These are phyloP conservation scores for Tuber aestivum DNA, from an alignment of 495 filamentous ascomycete species.

Conservation along the genomic window DNA sequence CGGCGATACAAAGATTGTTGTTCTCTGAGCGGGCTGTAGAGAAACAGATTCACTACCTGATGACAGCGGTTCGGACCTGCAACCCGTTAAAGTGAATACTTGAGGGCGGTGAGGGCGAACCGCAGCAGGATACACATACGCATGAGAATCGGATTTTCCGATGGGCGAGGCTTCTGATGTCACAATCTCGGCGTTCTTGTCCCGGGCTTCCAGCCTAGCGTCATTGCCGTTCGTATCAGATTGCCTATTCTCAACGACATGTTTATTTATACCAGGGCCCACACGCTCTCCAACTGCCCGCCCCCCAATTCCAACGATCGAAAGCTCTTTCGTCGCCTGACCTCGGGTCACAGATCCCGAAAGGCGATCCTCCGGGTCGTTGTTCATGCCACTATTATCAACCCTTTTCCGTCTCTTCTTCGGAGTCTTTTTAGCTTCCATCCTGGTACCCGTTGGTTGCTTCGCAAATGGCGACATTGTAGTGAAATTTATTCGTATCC, in stretches of 20 bases:
- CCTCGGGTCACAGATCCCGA: neutral
- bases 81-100: neutral
- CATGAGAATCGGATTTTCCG: neutral
- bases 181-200: neutral
- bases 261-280: neutral
- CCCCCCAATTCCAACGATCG: neutral
- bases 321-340: neutral
- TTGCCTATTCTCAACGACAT: constrained; percentile 1
- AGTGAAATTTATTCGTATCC: constrained; percentile 26
- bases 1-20: neutral
- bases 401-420: constrained; percentile 1
- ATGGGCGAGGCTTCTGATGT: neutral
- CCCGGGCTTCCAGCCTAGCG: neutral
- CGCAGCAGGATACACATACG: neutral
- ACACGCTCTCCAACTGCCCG: neutral
- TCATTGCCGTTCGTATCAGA: neutral
- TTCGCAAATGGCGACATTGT: constrained; percentile 20
- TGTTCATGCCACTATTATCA: neutral
- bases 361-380: neutral
- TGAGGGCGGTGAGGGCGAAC: neutral
- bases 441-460: neutral
- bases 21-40: neutral
- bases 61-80: neutral
- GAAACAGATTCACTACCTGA: neutral
- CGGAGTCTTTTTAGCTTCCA: constrained; percentile 7